Conservation (phyloP, 1,284 basidiomycete genomes). For the Porodaedalea pini region DNA sequence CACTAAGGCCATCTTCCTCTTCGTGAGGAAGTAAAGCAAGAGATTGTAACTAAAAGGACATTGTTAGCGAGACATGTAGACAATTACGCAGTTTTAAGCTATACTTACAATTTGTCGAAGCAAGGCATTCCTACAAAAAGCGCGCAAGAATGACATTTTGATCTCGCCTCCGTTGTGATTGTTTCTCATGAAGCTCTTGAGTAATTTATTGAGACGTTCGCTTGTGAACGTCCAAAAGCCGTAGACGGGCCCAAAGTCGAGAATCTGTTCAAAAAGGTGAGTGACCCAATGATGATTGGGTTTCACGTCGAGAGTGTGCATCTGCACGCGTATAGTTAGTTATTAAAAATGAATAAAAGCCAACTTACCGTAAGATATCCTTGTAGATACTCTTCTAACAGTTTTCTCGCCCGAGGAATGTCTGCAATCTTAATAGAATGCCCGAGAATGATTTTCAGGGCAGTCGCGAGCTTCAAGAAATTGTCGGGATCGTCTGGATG, state of each 20-base stretch:
- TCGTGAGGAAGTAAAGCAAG: background rate
- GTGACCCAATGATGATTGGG: conserved; percentile 22
- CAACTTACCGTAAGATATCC: conserved; percentile 16
- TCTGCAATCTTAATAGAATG: conserved; percentile 5
- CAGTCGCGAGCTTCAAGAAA: conserved; percentile 18
- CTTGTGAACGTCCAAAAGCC: conserved; percentile 22
- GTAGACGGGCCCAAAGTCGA: conserved; percentile 23
- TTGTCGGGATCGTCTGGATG: conserved; percentile 14
- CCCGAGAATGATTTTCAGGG: conserved; percentile 22
- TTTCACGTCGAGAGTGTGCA: conserved; percentile 15
- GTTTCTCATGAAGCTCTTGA: conserved; percentile 21
- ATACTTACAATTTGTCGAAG: conserved; percentile 7
- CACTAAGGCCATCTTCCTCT: background rate
- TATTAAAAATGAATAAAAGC: background rate
- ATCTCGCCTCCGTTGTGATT: conserved; percentile 21
- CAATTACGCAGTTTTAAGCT: background rate
- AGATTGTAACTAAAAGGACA: background rate
- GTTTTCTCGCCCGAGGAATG: conserved; percentile 5
- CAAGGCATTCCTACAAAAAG: background rate
- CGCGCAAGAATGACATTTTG: conserved; percentile 11
- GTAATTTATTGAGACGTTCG: conserved; percentile 22
- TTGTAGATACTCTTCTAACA: conserved; percentile 20
- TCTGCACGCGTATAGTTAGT: background rate
- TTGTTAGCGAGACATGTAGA: background rate
- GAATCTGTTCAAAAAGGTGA: conserved; percentile 21